Base-by-base conservation (phyloP, 1,284 basidiomycete genomes). In the Leccinum discolor region DNA sequence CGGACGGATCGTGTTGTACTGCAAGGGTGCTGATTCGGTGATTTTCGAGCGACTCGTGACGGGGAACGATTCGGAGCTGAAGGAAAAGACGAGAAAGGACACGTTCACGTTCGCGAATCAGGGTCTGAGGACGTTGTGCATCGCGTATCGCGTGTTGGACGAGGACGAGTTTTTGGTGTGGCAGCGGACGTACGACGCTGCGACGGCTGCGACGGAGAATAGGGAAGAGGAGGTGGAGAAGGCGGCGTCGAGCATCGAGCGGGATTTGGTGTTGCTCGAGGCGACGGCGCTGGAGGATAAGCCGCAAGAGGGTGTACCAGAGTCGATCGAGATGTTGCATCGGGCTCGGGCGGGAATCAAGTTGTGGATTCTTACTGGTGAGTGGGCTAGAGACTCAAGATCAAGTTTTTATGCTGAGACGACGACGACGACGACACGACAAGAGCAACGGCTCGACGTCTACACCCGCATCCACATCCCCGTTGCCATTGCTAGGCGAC, bases 251-350 rank as follows among this genome's bases (percentile, higher is more conserved):
- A 73, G 86, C 71, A 88, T 99, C 70, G 96, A 99, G 76, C 88
- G 92, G 74, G 88, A 88, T 42, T 80, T 99, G 60, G 78, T 81
- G 16, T 91, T 99, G 63, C 83, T 99, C 4, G 96, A 97, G 1
- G 97, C 96, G 3, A 99, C 97, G 0, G 96, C 96, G 3, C 80
- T 99, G 62, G 96, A 99, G 78, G 97, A 99, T 79, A 98, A 98
- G 82, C 80, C 99, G 68, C 97, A 99, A 78, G 95, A 93, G 72
- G 96, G 97, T 32, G 96, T 99, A 1, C 97, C 97, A 0, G 96
- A 98, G 67, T 92, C 97, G 0, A 99, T 99, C 71, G 95, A 95
- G 71, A 92, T 86, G 66, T 82, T 99, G 18, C 96, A 98, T 32
- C 32, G 32, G 29, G 29, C 29, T 75, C 83, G 87, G 54, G 97